Base-by-base conservation (phyloP, 1,139 yeast genomes). In the Geotrichum citri-aurantii region DNA sequence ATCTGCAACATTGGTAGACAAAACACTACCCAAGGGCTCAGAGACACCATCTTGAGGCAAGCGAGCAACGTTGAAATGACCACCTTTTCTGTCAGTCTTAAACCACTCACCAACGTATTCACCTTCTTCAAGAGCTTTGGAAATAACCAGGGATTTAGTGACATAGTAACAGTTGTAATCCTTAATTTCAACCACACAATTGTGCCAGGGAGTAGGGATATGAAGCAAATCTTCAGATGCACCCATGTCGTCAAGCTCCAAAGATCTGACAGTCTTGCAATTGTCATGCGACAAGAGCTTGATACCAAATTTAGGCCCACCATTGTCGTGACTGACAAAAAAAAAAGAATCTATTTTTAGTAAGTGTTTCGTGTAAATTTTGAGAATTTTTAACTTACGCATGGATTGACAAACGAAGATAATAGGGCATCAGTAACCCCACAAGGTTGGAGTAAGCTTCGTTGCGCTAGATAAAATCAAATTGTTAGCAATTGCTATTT, bases 121-220 rank as follows among this genome's bases (percentile, higher is more conserved):
- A n/a, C 53, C 55, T 23, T 54, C 51, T 3, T n/a, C 23, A 6
- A 57, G 11, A 24, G 62, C 62, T 6, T 57, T 55, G 17, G 24
- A 47, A n/a, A 55, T 60, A 27, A 59, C 60, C 42, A 46, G 23
- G 17, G 62, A 59, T 55, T 59, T 59, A 48, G 55, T 60, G 21
- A 59, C 57, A 31, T 57, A 59, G 27, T 51, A 55, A 23, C 49
- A 52, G 11, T 50, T 44, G 14, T 47, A 31, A 17, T 50, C 54
- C 40, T 54, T 56, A 40, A 59, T 42, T 12, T 50, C 50, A 24
- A 59, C 60, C 4, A 59, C 62, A 42, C 57, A 54, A 47, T 59
- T 59, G 47, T 59, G 62, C 62, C 62, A 59, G 17, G 62, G 60
- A 3, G 62, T 59, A 40, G 62, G 62, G 27, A 59, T 59, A 47